phyloP scores from a whole-genome alignment of 768 basidiomycete species.

The Mycena venus region DNA sequence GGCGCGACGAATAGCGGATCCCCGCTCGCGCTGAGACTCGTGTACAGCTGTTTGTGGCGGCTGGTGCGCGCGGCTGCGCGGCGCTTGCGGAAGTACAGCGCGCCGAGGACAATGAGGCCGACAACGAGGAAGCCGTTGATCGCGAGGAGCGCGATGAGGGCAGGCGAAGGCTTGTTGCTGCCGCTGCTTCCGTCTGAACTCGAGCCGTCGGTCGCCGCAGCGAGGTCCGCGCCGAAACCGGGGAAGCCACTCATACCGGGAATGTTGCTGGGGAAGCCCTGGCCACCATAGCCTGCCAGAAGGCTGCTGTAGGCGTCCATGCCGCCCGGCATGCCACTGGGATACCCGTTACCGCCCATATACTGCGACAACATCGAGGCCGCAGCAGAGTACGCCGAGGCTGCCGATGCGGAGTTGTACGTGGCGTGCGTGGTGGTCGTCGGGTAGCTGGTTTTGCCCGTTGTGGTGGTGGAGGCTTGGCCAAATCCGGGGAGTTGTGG shows the following conservation, averaged over 20 bases:
- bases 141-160: constrained; percentile 39
- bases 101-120: constrained; percentile 33
- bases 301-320: too few species aligned
- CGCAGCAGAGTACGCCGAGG: too few species aligned
- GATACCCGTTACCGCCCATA: too few species aligned
- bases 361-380: too few species aligned
- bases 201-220: constrained; percentile 24
- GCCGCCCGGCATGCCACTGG: too few species aligned
- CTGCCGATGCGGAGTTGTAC: too few species aligned
- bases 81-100: constrained; percentile 28
- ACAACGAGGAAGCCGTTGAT: constrained; percentile 35
- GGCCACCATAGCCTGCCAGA: too few species aligned
- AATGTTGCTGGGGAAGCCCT: too few species aligned
- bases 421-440: too few species aligned
- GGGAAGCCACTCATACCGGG: too few species aligned
- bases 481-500: background rate
- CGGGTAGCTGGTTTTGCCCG: too few species aligned
- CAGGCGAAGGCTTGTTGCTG: constrained; percentile 36
- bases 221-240: background rate
- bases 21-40: constrained; percentile 20
- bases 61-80: constrained; percentile 12
- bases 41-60: constrained; percentile 26
- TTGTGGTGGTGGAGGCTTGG: background rate
- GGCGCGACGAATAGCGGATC: constrained; percentile 30
- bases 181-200: constrained; percentile 33